Evolutionary conservation across 192 early-diverging fungal genomes (phyloP), one percentile per base, ranked within the genome.

Genomic region (Radiomyces spectabilis): DNA sequence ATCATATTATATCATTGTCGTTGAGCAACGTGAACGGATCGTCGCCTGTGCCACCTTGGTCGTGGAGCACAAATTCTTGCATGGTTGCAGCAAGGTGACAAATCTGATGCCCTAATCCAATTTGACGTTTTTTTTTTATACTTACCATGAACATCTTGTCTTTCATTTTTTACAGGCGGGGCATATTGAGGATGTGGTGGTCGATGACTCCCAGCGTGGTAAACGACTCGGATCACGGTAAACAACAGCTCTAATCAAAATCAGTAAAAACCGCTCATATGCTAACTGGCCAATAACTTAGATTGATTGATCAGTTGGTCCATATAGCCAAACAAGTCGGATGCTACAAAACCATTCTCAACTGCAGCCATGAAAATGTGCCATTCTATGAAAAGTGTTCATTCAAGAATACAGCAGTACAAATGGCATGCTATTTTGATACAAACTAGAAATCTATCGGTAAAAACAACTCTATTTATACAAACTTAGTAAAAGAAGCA

Each of bases 361-460:
- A 84, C 66, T 89, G 84, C 63, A 74, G 61, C 32, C 56, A 68
- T 30, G 73, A 85, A 25, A 97, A 97, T 68, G 84, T 91, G 22
- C 65, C 83, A 12, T 97, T 97, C 57, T 97, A 97, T 69, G 76
- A 86, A 59, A 97, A 97, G 68, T 94, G 92, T 54, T 91, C 88
- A 1, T 78, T 95, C 47, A 69, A 54, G 15, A 72, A 83, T 38
- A 94, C 92, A 73, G 87, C 78, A 33, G 65, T 86, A 18, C 80
- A 87, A 53, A 87, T 89, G 85, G 74, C 82, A 0, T 48, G 71
- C 7, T 86, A 85, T 51, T 64, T 73, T 45, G 62, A 63, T 24
- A n/a, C n/a, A n/a, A n/a, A n/a, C n/a, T n/a, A n/a, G 3, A 19
- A 22, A 9, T 25, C 13, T 24, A 4, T 9, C 19, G 27, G 27